Evolutionary conservation across 768 basidiomycete species (phyloP).

Genomic region (Trametopsis cervina): DNA sequence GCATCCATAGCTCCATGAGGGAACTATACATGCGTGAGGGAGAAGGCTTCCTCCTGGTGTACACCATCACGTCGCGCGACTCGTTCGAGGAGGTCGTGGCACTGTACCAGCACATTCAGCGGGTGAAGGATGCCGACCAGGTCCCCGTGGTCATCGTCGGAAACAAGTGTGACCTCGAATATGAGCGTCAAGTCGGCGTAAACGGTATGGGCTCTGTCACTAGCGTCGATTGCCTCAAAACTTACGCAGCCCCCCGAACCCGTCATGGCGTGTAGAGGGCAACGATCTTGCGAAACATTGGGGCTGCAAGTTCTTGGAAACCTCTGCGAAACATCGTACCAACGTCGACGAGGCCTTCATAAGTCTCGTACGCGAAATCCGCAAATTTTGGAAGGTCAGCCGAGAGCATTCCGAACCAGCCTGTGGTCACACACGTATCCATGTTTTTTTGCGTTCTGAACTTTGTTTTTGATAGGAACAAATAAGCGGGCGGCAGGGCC

Average conservation of each 20-base stretch:
- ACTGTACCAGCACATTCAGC: slow-evolving; percentile 93
- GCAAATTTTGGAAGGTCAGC: slow-evolving; percentile 85
- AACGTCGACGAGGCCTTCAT: slow-evolving; percentile 96
- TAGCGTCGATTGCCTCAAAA: no score
- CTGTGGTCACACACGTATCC: neutral
- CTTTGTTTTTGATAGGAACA: slow-evolving; percentile 67
- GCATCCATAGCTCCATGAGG: slow-evolving; percentile 75
- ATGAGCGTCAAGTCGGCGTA: slow-evolving; percentile 92
- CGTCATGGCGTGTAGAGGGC: slow-evolving; percentile 85
- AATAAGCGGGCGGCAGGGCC: slow-evolving; percentile 63
- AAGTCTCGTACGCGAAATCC: slow-evolving; percentile 88
- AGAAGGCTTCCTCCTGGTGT: slow-evolving; percentile 95
- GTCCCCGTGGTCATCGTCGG: slow-evolving; percentile 96
- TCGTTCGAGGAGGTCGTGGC: slow-evolving; percentile 96
- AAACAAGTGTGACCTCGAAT: slow-evolving; percentile 95
- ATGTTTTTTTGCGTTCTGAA: no score
- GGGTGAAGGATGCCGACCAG: slow-evolving; percentile 93
- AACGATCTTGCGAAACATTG: slow-evolving; percentile 94
- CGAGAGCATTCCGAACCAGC: neutral
- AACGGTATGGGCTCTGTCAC: no score
- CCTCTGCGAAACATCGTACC: slow-evolving; percentile 92
- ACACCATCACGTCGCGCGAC: slow-evolving; percentile 93
- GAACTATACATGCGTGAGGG: slow-evolving; percentile 99
- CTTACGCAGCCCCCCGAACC: no score
- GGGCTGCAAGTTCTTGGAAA: slow-evolving; percentile 92